Percentiles rank a stretch among this genome's conserved stretches.
Conservation (phyloP, 73 alveolate species). For the Symbiodinium natans region DNA sequence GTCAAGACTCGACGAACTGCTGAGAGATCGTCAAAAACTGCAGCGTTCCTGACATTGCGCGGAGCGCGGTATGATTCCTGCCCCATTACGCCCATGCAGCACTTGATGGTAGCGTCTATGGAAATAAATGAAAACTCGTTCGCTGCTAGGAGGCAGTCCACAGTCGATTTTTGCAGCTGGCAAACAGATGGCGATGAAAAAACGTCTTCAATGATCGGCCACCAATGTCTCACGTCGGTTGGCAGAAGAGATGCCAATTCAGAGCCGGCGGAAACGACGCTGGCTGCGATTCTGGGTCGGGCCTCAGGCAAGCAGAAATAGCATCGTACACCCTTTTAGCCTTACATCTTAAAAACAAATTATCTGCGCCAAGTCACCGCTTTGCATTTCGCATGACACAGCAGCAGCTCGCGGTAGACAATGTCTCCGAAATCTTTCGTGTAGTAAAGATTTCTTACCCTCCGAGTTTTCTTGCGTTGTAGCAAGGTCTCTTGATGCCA, state of each 20-base stretch:
- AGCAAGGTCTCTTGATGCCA: background rate
- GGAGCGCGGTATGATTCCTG: background rate
- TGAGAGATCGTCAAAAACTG: background rate
- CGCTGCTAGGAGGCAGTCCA: background rate
- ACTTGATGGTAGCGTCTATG: background rate
- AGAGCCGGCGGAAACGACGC: background rate
- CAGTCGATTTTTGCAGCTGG: background rate
- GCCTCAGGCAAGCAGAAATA: background rate
- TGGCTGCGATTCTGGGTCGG: background rate
- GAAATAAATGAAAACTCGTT: background rate
- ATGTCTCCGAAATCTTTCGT: background rate
- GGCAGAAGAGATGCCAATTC: background rate
- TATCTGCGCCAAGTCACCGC: background rate
- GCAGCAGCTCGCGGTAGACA: background rate
- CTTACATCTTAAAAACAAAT: background rate
- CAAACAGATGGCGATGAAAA: background rate
- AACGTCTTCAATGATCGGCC: background rate
- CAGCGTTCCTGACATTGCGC: background rate
- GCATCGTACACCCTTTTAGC: background rate
- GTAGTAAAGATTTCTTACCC: background rate
- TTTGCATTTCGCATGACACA: background rate
- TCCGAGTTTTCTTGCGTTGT: background rate
- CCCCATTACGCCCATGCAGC: background rate
- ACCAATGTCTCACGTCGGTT: background rate
- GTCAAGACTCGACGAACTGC: background rate